Conservation (phyloP, 495 filamentous ascomycete species). For the Penicillium lagena region DNA sequence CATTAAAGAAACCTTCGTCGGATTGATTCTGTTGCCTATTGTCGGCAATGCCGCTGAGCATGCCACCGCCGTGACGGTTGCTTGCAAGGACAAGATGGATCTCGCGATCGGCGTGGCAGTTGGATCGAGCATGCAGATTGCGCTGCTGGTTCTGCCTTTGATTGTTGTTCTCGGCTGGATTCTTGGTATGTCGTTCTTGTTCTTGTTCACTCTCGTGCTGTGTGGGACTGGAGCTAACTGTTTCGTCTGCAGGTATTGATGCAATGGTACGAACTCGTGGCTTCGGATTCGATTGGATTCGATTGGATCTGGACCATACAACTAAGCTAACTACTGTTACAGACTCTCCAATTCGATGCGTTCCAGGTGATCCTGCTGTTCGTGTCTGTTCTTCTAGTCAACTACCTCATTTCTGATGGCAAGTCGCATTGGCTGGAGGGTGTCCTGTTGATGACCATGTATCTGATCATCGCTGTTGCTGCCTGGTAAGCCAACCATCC, state of each 20-base stretch:
- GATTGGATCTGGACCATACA: too few relatives aligned
- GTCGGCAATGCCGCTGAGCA: constrained; percentile 88
- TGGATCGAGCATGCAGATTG: constrained; percentile 83
- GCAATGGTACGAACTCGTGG: constrained; percentile 25
- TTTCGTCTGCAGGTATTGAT: constrained; percentile 21
- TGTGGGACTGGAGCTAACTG: too few relatives aligned
- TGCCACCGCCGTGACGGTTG: constrained; percentile 79
- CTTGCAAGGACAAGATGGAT: constrained; percentile 89
- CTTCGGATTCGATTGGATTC: too few relatives aligned
- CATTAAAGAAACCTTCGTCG: constrained; percentile 71
- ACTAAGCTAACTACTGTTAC: constrained; percentile 6
- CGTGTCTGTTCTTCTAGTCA: constrained; percentile 71
- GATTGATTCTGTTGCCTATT: constrained; percentile 80
- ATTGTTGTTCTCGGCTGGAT: constrained; percentile 78
- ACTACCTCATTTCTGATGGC: constrained; percentile 68
- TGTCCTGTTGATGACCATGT: constrained; percentile 64
- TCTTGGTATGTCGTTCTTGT: constrained; percentile 43
- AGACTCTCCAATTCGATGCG: constrained; percentile 74
- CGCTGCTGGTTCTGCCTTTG: constrained; percentile 70
- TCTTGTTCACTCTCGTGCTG: too few relatives aligned
- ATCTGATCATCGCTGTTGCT: constrained; percentile 62
- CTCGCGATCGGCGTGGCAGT: constrained; percentile 79
- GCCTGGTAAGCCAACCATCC: constrained; percentile 29
- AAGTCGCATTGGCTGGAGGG: constrained; percentile 68
- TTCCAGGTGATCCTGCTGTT: constrained; percentile 80